These are phyloP conservation scores for Trichoderma sp. DNA, from an alignment of 2,329 filamentous ascomycete genomes.

Conservation along the genomic window DNA sequence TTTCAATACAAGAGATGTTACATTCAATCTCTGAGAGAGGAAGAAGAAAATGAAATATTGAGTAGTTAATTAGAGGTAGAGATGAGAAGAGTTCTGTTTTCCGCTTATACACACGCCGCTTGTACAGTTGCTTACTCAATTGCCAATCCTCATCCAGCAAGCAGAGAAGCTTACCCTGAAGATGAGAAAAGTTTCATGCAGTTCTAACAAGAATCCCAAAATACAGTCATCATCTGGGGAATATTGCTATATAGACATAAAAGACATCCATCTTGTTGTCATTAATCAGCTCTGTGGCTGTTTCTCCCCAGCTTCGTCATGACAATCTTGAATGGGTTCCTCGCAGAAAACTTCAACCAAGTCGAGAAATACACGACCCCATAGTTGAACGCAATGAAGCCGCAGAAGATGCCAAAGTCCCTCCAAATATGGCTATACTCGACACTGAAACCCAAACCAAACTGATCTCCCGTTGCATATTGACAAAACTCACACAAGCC, in stretches of 20 bases:
- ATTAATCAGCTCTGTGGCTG: background rate
- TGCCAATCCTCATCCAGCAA: background rate
- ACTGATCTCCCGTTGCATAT: slow-evolving; percentile 59
- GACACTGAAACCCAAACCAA: slow-evolving; percentile 58
- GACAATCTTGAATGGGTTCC: slow-evolving; percentile 35
- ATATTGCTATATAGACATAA: background rate
- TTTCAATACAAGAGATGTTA: background rate
- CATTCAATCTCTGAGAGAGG: background rate
- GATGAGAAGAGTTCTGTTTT: background rate
- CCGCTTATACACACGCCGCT: fast-evolving
- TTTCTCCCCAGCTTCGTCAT: background rate
- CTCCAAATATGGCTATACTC: slow-evolving; percentile 62
- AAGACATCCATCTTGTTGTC: background rate
- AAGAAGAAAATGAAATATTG: background rate
- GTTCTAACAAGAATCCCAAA: background rate
- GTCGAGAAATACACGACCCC: slow-evolving; percentile 39
- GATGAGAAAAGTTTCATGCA: background rate
- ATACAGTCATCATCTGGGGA: background rate
- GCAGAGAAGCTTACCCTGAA: background rate
- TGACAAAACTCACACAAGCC: slow-evolving; percentile 65
- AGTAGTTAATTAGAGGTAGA: background rate
- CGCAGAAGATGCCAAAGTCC: slow-evolving; percentile 63
- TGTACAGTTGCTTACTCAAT: background rate
- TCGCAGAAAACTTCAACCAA: slow-evolving; percentile 40
- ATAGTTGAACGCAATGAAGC: slow-evolving; percentile 64